Conservation (phyloP, 2,329 filamentous ascomycete genomes). For the Diaporthe batatas region DNA sequence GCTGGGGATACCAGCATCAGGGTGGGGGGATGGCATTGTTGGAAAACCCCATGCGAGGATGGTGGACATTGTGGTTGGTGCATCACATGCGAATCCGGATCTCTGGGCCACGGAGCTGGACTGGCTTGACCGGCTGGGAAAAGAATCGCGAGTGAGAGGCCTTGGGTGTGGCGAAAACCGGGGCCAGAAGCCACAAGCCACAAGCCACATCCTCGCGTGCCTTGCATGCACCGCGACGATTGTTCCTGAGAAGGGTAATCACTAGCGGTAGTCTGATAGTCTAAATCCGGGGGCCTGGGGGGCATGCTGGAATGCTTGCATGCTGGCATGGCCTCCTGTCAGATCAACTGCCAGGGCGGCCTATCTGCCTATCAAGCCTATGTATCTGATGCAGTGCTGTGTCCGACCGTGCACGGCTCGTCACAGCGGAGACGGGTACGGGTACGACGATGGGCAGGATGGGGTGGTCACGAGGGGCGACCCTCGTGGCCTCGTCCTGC, state of each 20-base stretch:
- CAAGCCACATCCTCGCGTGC: slow-evolving; percentile 23
- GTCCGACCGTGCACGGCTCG: no score
- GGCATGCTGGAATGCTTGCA: no score
- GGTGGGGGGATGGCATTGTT: slow-evolving; percentile 14
- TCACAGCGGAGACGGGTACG: slow-evolving; percentile 8
- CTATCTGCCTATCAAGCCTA: no score
- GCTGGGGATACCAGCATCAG: background rate
- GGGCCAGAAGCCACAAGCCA: slow-evolving; percentile 8
- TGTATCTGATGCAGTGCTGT: no score
- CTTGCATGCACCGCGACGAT: slow-evolving; percentile 27
- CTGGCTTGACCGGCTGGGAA: background rate
- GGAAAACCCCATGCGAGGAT: slow-evolving; percentile 5
- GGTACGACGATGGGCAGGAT: background rate
- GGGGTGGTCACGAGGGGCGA: background rate
- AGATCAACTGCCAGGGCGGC: background rate
- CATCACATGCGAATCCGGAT: slow-evolving; percentile 1
- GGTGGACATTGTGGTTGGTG: background rate
- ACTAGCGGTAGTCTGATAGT: slow-evolving; percentile 19
- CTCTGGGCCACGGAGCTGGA: no score
- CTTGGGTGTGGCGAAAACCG: slow-evolving; percentile 19
- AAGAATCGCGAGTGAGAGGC: slow-evolving; percentile 6
- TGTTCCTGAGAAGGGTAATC: slow-evolving; percentile 30
- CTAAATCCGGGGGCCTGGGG: background rate
- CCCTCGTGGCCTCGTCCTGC: no score
- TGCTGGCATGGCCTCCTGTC: background rate